Conservation (phyloP, 768 basidiomycete genomes). For the Collybia sp. region DNA sequence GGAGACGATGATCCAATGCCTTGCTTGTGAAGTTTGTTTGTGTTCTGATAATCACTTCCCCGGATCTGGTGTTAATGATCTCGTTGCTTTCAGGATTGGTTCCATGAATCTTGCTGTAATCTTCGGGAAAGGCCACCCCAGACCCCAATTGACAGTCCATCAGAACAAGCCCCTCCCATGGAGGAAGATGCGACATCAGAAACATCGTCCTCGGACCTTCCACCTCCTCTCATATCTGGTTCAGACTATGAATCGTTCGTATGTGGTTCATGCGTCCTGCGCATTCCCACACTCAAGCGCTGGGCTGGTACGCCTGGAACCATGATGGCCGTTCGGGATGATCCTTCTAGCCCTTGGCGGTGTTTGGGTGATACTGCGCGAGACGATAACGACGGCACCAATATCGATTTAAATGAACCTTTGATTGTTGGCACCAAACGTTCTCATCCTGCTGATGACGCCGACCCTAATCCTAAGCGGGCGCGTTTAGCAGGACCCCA, state of each 20-base stretch:
- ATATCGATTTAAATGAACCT: slow-evolving; percentile 15
- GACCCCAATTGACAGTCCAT: slow-evolving; percentile 32
- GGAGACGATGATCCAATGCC: slow-evolving; percentile 89
- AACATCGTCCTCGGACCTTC: slow-evolving; percentile 58
- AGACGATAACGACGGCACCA: slow-evolving; percentile 22
- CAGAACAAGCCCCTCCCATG: slow-evolving; percentile 11
- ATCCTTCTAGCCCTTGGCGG: slow-evolving; percentile 44
- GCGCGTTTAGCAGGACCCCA: slow-evolving; percentile 20
- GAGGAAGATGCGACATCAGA: slow-evolving; percentile 54
- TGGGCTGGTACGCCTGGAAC: slow-evolving; percentile 67
- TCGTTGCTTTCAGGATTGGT: slow-evolving; percentile 68
- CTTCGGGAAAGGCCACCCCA: slow-evolving; percentile 61
- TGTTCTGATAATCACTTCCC: slow-evolving; percentile 3
- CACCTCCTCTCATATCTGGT: slow-evolving; percentile 62
- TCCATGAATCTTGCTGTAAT: slow-evolving; percentile 85
- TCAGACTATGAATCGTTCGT: slow-evolving; percentile 73
- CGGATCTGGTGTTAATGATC: neutral
- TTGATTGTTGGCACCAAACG: slow-evolving; percentile 42
- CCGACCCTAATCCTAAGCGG: slow-evolving; percentile 29
- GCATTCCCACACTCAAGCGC: slow-evolving; percentile 45
- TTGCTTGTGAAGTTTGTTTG: slow-evolving; percentile 72
- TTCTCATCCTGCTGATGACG: slow-evolving; percentile 33
- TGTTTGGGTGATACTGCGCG: slow-evolving; percentile 25
- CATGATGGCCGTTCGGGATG: slow-evolving; percentile 62
- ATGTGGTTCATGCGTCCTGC: slow-evolving; percentile 64